These are phyloP conservation scores for Salvia hispanica DNA, from an alignment of 257 asterid genomes.

Conservation along the genomic window DNA sequence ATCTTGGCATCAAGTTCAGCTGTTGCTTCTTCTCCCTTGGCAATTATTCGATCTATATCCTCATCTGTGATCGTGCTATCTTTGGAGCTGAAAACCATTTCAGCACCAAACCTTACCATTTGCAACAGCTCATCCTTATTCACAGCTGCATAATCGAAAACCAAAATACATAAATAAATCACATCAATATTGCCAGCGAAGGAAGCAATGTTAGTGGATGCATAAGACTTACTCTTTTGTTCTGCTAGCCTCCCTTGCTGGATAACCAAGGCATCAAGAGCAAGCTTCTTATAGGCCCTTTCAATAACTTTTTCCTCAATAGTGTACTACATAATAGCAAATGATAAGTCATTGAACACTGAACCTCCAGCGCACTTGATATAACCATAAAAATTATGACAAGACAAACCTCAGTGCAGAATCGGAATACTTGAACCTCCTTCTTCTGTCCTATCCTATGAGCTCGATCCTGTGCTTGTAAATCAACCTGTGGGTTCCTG, in stretches of 20 bases:
- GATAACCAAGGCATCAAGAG: conserved; percentile 99
- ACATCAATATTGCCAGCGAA: conserved; percentile 5
- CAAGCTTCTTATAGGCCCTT: conserved; percentile 99
- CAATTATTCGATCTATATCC: conserved; percentile 96
- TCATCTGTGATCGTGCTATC: conserved; percentile 99
- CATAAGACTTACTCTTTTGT: conserved; percentile 69
- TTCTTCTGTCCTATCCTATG: conserved; percentile 99
- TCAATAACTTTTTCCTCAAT: conserved; percentile 99
- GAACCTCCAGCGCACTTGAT: conserved; percentile 13
- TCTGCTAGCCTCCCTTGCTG: conserved; percentile 99
- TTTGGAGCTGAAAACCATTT: conserved; percentile 99
- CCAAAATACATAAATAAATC: conserved; percentile 14
- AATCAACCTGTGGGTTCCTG: conserved; percentile 99
- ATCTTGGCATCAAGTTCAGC: conserved; percentile 99
- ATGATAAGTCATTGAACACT: conserved; percentile 22
- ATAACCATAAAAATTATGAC: conserved; percentile 19
- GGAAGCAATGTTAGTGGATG: conserved; percentile 19
- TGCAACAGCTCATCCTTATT: conserved; percentile 97
- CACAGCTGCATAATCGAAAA: conserved; percentile 64
- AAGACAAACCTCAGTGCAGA: conserved; percentile 91
- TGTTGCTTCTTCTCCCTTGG: conserved; percentile 99
- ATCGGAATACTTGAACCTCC: conserved; percentile 98
- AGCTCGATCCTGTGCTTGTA: conserved; percentile 99
- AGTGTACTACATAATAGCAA: conserved; percentile 66
- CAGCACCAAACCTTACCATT: conserved; percentile 99